Evolutionary conservation across 441 rosid genomes (phyloP).

Genomic region (Raphanus hybrid): DNA sequence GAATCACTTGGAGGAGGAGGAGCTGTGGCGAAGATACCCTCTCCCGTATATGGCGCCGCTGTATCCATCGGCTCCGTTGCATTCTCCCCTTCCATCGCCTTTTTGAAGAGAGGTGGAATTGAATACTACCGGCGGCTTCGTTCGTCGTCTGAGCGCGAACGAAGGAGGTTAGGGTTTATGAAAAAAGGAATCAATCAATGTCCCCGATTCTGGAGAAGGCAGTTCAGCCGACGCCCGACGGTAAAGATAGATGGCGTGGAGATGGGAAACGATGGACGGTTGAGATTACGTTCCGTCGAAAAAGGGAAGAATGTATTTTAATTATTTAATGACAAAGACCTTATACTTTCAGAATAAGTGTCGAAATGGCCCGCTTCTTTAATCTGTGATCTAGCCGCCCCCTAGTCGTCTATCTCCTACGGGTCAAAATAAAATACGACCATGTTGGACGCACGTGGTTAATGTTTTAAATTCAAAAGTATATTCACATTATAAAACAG

Average conservation of each 20-base stretch:
- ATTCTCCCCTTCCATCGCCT: constrained; percentile 36
- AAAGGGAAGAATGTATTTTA: background rate
- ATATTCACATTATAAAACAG: constrained; percentile 2
- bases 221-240: constrained; percentile 36
- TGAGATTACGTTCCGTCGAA: constrained; percentile 23
- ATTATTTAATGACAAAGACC: too few relatives aligned
- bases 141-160: constrained; percentile 16
- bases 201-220: constrained; percentile 21
- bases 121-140: background rate
- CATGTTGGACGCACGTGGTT: constrained; percentile 12
- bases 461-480: constrained; percentile 4
- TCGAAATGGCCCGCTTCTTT: too few relatives aligned
- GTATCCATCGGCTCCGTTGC: constrained; percentile 21
- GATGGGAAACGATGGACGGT: constrained; percentile 31
- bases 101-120: background rate
- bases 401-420: too few relatives aligned
- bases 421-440: background rate
- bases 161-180: constrained; percentile 37
- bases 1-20: constrained; percentile 18
- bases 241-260: constrained; percentile 18
- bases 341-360: too few relatives aligned
- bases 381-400: too few relatives aligned
- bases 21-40: constrained; percentile 15
- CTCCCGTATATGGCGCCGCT: constrained; percentile 26
- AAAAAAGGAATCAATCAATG: constrained; percentile 5